phyloP scores from a whole-genome alignment of 2,329 filamentous ascomycete genomes.

The Albophoma yamanashiensis region DNA sequence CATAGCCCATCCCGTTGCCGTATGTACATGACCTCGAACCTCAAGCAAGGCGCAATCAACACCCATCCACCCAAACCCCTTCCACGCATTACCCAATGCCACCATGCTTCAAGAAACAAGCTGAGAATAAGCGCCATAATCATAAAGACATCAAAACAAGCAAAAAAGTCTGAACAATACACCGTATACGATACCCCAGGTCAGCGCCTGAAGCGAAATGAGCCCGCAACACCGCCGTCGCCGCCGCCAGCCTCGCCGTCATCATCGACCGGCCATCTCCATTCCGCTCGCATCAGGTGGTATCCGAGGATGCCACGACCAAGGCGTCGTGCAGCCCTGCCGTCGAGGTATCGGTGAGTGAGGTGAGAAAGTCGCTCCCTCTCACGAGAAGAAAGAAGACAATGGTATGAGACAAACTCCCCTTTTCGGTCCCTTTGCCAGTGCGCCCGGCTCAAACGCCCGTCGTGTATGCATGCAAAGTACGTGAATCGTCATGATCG shows the following conservation, averaged over 20 bases:
- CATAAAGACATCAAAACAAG: slow-evolving; percentile 2
- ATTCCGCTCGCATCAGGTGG: neutral
- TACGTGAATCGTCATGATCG: slow-evolving; percentile 2
- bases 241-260: neutral
- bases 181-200: slow-evolving; percentile 1
- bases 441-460: neutral
- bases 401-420: neutral
- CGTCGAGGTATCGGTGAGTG: neutral
- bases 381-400: neutral
- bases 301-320: neutral
- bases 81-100: slow-evolving; percentile 6
- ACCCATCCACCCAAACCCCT: neutral
- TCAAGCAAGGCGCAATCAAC: neutral
- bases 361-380: neutral
- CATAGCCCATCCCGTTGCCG: neutral
- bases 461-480: neutral
- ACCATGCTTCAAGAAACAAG: neutral
- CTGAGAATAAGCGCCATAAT: slow-evolving; percentile 1
- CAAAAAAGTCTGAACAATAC: slow-evolving; percentile 3
- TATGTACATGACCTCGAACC: neutral
- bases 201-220: neutral
- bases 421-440: neutral
- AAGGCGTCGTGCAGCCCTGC: neutral
- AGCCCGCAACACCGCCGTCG: neutral
- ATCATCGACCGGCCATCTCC: neutral